phyloP scores from a whole-genome alignment of 2,329 filamentous ascomycete genomes.

The Colletotrichum orchidophilum region DNA sequence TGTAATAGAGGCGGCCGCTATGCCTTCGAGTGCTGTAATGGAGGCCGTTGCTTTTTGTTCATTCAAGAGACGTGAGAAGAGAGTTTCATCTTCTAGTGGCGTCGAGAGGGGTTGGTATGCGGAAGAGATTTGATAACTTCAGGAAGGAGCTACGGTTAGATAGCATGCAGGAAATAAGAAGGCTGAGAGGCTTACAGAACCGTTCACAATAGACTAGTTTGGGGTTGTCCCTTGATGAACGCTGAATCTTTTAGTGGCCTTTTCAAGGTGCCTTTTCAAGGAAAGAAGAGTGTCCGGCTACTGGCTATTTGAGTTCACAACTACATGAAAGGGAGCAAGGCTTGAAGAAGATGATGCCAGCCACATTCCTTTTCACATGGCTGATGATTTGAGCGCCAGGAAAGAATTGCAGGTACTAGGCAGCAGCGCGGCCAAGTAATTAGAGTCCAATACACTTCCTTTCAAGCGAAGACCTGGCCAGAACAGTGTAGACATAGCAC shows the following conservation, averaged over 20 bases:
- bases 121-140: conserved; percentile 40
- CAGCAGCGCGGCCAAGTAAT: too few relatives aligned
- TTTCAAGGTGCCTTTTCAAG: too few relatives aligned
- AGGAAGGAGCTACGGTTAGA: conserved; percentile 44
- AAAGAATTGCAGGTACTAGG: not conserved
- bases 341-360: conserved; percentile 22
- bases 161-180: conserved; percentile 39
- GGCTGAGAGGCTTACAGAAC: conserved; percentile 42
- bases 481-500: conserved; percentile 2
- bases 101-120: conserved; percentile 44
- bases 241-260: conserved; percentile 18
- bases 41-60: conserved; percentile 53
- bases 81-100: conserved; percentile 42
- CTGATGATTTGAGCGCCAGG: conserved; percentile 26
- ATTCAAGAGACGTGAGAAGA: conserved; percentile 52
- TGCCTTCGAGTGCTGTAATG: conserved; percentile 68
- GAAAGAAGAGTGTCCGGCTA: not conserved
- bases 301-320: conserved; percentile 1
- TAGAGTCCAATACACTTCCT: too few relatives aligned
- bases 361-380: conserved; percentile 22
- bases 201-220: conserved; percentile 44
- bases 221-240: conserved; percentile 26
- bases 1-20: conserved; percentile 67
- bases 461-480: too few relatives aligned
- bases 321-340: not conserved